Percentiles rank a stretch among this genome's conserved stretches.
phyloP scores from a whole-genome alignment of 2,329 filamentous ascomycete species.

The Nothopassalora personata region DNA sequence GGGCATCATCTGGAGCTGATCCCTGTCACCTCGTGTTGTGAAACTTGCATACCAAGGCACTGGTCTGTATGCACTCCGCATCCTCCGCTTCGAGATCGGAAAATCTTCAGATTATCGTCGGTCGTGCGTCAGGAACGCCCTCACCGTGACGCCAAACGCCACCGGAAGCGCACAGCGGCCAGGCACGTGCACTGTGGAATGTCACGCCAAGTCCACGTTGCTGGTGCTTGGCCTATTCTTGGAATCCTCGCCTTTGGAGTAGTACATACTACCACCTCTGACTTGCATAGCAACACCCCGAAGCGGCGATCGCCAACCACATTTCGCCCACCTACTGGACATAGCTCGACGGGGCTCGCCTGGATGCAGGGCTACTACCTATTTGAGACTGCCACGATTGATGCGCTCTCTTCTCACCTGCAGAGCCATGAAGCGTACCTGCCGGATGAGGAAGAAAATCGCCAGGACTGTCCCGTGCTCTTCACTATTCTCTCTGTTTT shows the following conservation, averaged over 20 bases:
- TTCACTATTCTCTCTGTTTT: neutral
- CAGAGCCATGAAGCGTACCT: neutral
- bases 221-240: constrained; percentile 1
- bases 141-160: constrained; percentile 1
- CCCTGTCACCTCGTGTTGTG: constrained; percentile 5
- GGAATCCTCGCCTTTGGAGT: neutral
- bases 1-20: neutral
- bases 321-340: neutral
- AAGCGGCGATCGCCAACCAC: neutral
- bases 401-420: neutral
- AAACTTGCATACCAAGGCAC: constrained; percentile 3
- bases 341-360: neutral
- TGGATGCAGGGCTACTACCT: neutral
- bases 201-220: neutral
- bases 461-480: neutral
- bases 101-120: neutral
- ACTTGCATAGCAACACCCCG: neutral
- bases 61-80: constrained; percentile 3
- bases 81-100: neutral
- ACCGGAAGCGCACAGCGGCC: neutral
- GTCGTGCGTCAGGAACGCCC: neutral
- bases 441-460: neutral
- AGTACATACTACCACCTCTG: constrained; percentile 1
- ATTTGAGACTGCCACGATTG: neutral
- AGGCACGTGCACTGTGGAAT: neutral